Percentiles rank a stretch among this genome's conserved stretches.
phyloP scores from a whole-genome alignment of 345 rosid species.

The Dipteronia dyeriana region DNA sequence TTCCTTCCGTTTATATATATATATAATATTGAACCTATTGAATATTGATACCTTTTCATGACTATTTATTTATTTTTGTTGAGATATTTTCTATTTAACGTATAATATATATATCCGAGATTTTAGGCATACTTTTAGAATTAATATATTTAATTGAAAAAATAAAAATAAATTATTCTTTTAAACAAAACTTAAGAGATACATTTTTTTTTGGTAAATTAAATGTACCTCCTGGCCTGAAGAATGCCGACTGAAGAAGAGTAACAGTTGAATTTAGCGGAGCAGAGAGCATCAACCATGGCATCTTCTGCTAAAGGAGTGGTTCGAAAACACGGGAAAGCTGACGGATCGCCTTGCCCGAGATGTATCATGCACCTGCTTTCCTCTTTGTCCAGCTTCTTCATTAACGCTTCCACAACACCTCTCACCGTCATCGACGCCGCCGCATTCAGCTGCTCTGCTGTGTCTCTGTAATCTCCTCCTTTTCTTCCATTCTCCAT shows the following conservation, averaged over 20 bases:
- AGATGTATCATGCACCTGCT: conserved; percentile 35
- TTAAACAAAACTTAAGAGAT: too few species aligned
- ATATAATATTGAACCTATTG: not conserved
- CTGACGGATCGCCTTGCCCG: conserved; percentile 59
- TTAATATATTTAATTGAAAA: too few species aligned
- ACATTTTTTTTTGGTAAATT: too few species aligned
- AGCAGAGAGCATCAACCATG: conserved; percentile 39
- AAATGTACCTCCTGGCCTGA: conserved; percentile 29
- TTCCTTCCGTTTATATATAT: too few species aligned
- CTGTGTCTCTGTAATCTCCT: conserved; percentile 22
- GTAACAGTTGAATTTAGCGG: conserved; percentile 47
- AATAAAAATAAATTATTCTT: too few species aligned
- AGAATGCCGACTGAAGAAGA: conserved; percentile 41
- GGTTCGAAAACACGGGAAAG: conserved; percentile 42
- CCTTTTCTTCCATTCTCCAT: conserved; percentile 22
- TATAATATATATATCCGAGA: too few species aligned
- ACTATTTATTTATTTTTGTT: too few species aligned
- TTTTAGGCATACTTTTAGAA: too few species aligned
- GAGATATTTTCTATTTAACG: not conserved
- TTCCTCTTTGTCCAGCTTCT: conserved; percentile 33
- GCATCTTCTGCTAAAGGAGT: conserved; percentile 47
- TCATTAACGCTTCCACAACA: conserved; percentile 16
- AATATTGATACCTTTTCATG: too few species aligned
- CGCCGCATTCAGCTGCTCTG: conserved; percentile 14
- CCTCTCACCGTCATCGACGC: conserved; percentile 21